phyloP scores from a whole-genome alignment of 1,284 basidiomycete genomes.

The Cutaneotrichosporon cutaneum region DNA sequence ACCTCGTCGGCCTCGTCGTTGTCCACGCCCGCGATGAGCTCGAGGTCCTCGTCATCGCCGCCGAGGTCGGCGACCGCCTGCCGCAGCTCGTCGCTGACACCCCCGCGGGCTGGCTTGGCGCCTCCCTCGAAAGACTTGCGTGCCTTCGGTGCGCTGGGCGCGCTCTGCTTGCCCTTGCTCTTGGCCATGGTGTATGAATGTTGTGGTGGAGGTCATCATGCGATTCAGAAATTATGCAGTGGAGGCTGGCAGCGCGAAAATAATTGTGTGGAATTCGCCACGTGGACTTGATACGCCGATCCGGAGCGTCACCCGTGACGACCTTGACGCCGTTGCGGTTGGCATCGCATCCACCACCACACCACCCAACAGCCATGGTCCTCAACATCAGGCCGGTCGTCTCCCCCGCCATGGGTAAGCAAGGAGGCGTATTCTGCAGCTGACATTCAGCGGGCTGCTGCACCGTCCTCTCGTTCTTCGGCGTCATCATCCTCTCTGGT shows the following conservation, averaged over 20 bases:
- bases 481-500: conserved; percentile 57
- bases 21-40: conserved; percentile 56
- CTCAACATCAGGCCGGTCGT: conserved; percentile 52
- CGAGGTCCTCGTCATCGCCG: conserved; percentile 58
- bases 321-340: not conserved
- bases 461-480: conserved; percentile 57
- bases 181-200: conserved; percentile 17
- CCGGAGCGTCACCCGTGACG: conserved; percentile 1
- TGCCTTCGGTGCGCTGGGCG: not conserved
- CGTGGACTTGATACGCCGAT: conserved; percentile 8
- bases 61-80: conserved; percentile 57
- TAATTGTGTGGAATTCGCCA: conserved; percentile 8
- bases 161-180: conserved; percentile 17
- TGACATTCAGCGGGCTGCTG: conserved; percentile 56
- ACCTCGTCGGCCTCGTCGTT: conserved; percentile 50
- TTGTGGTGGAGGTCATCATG: conserved; percentile 9
- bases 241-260: not conserved
- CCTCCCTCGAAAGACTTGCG: conserved; percentile 10
- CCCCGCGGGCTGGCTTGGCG: not conserved
- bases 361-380: conserved; percentile 22
- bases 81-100: conserved; percentile 41
- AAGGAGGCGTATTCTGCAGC: not conserved
- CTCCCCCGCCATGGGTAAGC: conserved; percentile 52
- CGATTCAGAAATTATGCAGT: conserved; percentile 8
- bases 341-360: not conserved